Base-by-base conservation (phyloP, 2,329 filamentous ascomycete species). In the Didymella glomerata region DNA sequence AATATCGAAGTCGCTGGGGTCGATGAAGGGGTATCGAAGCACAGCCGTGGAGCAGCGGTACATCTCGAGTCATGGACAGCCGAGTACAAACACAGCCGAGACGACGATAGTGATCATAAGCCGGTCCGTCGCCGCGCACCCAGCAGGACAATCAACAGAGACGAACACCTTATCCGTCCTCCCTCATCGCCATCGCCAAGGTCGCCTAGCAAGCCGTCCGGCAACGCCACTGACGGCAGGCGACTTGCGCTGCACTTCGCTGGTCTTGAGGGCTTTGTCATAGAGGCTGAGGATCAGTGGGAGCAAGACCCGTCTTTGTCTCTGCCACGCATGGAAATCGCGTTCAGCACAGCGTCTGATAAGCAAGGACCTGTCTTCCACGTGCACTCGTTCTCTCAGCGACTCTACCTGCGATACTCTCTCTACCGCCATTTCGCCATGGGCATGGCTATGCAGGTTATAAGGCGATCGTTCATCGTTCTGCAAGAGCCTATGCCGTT, bases 371-470 rank as follows among this genome's bases (percentile, higher is more conserved):
- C 93, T 0, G 84, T 97, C 6, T 91, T 97, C 71, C 92, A 98
- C 72, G 79, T 98, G 42, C 92, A 96, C 66, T 90, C 92, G 0
- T 86, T 90, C 51, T 85, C 95, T 20, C 90, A 90, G 66, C 92
- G 90, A 6, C 79, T 99, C 2, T 87, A 91, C 61, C 72, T 96
- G 8, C 90, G 96, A 49, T 98, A 98, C 73, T 99, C 96, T 0
- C 84, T 99, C 0, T 97, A 96, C 75, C 89, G 93, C 3, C 93
- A 97, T 73, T 99, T 97, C 72, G 90, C 93, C 0, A 84, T 96
- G 25, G 91, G 92, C 1, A 88, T 98, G 60, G 95, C 94, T 9
- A 81, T 85, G 24, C 88, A 88, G 72, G 91, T 96, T 2, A 76
- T 99, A 24, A 75, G 72, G 46, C 76, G 77, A 44, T 82, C 81